Evolutionary conservation across 1,284 basidiomycete genomes (phyloP).

Genomic region (Ceratobasidium papillatum): DNA sequence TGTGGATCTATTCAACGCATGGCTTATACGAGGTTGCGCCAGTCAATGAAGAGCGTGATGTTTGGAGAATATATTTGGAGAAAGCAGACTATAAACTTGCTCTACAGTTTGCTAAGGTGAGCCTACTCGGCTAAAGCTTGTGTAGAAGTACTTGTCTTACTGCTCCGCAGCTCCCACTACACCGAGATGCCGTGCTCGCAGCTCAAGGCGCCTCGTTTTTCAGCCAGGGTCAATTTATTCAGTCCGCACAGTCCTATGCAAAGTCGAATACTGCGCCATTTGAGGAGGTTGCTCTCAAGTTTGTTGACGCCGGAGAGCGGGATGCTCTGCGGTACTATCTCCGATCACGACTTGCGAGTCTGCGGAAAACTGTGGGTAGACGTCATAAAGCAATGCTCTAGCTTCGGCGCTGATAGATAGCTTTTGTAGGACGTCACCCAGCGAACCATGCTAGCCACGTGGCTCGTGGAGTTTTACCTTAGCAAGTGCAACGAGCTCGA

Average conservation of each 20-base stretch:
- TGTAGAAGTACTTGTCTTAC: constrained; percentile 1
- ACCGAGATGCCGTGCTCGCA: constrained; percentile 85
- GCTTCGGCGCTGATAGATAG: not conserved
- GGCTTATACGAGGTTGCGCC: constrained; percentile 91
- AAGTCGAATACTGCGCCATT: constrained; percentile 85
- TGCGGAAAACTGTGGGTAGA: constrained; percentile 73
- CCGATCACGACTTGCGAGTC: constrained; percentile 84
- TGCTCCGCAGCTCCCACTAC: constrained; percentile 71
- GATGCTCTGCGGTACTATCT: constrained; percentile 94
- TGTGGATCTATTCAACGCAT: constrained; percentile 93
- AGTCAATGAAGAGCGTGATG: constrained; percentile 89
- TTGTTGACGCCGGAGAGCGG: constrained; percentile 89
- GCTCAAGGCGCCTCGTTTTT: constrained; percentile 90
- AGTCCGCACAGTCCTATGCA: constrained; percentile 91
- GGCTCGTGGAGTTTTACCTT: constrained; percentile 97
- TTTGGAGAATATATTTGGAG: constrained; percentile 92
- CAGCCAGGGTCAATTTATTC: constrained; percentile 82
- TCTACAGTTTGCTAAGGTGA: constrained; percentile 81
- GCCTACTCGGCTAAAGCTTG: constrained; percentile 40
- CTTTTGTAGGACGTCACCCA: constrained; percentile 81
- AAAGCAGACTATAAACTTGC: constrained; percentile 82
- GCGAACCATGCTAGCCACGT: constrained; percentile 97
- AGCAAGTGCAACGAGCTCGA: constrained; percentile 97
- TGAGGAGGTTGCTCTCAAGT: constrained; percentile 91
- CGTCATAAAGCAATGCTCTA: constrained; percentile 18